phyloP scores from a whole-genome alignment of 1,139 yeast species.

The Debaryomycetaceae sp. region DNA sequence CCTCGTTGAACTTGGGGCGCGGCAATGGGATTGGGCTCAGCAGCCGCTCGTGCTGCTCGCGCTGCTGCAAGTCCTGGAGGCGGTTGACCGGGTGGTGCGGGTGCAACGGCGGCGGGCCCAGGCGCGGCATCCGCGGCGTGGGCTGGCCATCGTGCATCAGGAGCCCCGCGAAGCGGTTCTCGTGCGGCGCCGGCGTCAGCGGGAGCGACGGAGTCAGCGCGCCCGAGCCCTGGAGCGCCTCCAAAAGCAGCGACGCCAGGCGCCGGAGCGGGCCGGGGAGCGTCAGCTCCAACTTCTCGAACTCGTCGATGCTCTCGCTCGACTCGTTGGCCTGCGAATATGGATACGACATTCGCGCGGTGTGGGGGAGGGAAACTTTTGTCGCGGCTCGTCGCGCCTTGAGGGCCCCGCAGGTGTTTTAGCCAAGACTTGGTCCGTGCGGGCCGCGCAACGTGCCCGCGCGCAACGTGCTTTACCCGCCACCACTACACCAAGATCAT shows the following conservation, averaged over 20 bases:
- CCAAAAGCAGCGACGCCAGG: constrained; percentile 39
- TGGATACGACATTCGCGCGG: neutral
- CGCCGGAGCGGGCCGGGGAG: constrained; percentile 41
- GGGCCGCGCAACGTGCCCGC: too few relatives aligned
- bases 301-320: constrained; percentile 20
- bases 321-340: constrained; percentile 2
- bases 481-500: too few relatives aligned
- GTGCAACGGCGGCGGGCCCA: constrained; percentile 10
- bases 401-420: too few relatives aligned
- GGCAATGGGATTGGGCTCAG: constrained; percentile 52
- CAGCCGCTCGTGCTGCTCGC: constrained; percentile 33
- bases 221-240: constrained; percentile 20
- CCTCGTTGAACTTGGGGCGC: constrained; percentile 41
- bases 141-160: constrained; percentile 18
- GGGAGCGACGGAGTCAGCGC: constrained; percentile 4
- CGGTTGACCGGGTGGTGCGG: constrained; percentile 20
- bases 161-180: constrained; percentile 13
- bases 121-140: constrained; percentile 17
- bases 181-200: constrained; percentile 10
- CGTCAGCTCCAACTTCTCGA: constrained; percentile 42
- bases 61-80: constrained; percentile 27
- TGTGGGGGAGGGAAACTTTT: too few relatives aligned
- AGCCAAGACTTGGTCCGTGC: too few relatives aligned
- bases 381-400: too few relatives aligned
- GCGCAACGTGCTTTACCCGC: too few relatives aligned